These are phyloP conservation scores for Cyclotella distinguenda DNA, from an alignment of 108 stramenopile species.

Conservation along the genomic window DNA sequence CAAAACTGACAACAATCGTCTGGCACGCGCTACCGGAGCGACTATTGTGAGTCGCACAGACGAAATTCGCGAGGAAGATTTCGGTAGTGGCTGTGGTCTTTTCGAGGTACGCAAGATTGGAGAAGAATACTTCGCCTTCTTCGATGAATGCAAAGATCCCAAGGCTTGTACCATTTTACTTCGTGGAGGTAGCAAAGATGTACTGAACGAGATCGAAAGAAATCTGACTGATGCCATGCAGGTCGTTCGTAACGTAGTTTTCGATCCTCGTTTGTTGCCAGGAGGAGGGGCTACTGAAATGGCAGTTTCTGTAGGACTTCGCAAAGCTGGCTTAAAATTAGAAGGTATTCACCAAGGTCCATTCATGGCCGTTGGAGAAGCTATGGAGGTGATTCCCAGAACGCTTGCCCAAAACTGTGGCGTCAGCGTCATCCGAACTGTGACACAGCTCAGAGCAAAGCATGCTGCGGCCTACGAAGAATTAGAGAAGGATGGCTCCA, in stretches of 20 bases:
- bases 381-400: conserved; percentile 99
- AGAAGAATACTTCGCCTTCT: conserved; percentile 96
- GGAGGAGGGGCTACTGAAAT: conserved; percentile 99
- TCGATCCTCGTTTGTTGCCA: conserved; percentile 96
- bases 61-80: conserved; percentile 97
- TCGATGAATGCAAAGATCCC: conserved; percentile 96
- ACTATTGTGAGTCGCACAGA: conserved; percentile 98
- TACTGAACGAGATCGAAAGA: conserved; percentile 99
- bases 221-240: conserved; percentile 99
- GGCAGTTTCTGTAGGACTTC: conserved; percentile 93
- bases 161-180: conserved; percentile 99
- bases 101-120: conserved; percentile 99
- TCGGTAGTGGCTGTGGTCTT: conserved; percentile 97
- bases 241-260: conserved; percentile 98
- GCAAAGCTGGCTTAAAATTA: conserved; percentile 70
- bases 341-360: conserved; percentile 93
- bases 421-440: conserved; percentile 95
- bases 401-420: conserved; percentile 99
- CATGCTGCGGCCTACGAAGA: conserved; percentile 85
- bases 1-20: conserved; percentile 99
- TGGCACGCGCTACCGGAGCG: conserved; percentile 97
- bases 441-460: conserved; percentile 95
- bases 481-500: conserved; percentile 28
- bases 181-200: conserved; percentile 98
- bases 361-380: conserved; percentile 94